These are phyloP conservation scores for Moesziomyces sp. DNA, from an alignment of 1,284 basidiomycete species.

Conservation along the genomic window DNA sequence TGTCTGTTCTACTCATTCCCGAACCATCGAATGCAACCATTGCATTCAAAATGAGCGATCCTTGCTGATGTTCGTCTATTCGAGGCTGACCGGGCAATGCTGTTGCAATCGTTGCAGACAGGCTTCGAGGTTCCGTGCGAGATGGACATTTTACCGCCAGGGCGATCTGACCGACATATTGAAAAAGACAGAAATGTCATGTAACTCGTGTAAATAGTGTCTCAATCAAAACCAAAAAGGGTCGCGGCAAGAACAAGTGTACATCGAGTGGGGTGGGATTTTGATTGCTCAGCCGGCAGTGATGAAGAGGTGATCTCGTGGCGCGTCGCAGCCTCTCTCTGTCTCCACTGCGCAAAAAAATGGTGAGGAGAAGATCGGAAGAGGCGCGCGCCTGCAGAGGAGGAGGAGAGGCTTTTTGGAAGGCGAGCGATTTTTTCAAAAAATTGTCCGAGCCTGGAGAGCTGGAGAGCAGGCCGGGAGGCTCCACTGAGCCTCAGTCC, in stretches of 20 bases:
- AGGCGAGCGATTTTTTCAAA: not conserved
- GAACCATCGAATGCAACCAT: too few relatives aligned
- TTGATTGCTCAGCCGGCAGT: constrained; percentile 1
- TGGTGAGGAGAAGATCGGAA: not conserved
- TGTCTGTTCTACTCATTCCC: too few relatives aligned
- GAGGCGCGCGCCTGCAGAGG: not conserved
- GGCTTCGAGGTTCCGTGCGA: constrained; percentile 9
- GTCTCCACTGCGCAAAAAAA: not conserved
- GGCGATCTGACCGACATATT: not conserved
- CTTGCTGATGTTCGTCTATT: not conserved
- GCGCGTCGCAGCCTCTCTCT: constrained; percentile 15
- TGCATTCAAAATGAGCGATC: not conserved
- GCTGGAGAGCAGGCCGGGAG: not conserved
- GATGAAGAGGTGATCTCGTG: constrained; percentile 34
- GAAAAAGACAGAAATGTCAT: constrained; percentile 2
- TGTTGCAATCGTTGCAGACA: too few relatives aligned
- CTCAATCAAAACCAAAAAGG: constrained; percentile 16
- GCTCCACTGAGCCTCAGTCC: too few relatives aligned
- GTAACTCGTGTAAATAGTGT: not conserved
- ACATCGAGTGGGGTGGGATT: not conserved
- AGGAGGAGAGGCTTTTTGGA: too few relatives aligned
- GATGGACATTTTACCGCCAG: not conserved
- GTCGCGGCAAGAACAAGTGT: not conserved
- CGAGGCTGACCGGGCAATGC: not conserved
- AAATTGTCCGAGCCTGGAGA: constrained; percentile 2